Base-by-base conservation (phyloP, 805 yeast species). In the Hanseniaspora singularis region DNA sequence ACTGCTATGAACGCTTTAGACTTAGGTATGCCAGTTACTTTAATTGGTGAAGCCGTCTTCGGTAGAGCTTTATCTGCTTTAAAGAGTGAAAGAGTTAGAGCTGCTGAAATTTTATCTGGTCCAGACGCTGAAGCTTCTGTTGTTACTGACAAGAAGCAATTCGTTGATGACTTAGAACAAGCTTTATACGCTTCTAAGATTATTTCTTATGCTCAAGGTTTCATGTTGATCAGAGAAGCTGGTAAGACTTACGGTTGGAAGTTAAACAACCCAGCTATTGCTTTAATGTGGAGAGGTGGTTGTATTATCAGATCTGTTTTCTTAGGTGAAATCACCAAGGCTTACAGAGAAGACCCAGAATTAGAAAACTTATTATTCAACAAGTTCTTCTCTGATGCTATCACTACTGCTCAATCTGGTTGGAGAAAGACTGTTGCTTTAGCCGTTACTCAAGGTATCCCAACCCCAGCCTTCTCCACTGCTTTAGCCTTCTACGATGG, bases 261-360 rank as follows among this genome's bases (percentile, higher is more conserved):
- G 69, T 76, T 89, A 66, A 92, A 89, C 81, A 83, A 85, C 79
- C 95, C 97, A 59, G 92, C 95, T 51, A 92, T 92, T 61, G 97
- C 97, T 58, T 77, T 92, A 62, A 89, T 89, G 97, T 89, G 98
- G 98, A 81, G 98, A 78, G 98, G 98, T 74, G 98, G 98, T 61
- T 89, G 98, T 77, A 89, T 89, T 69, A 89, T 89, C 72, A 85
- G 97, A 77, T 89, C 98, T 50, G 96, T 89, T 55, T 89, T 89
- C 83, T 75, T 89, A 64, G 96, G 80, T 64, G 96, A 89, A 70
- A 89, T 89, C 71, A 89, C 98, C 57, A 68, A 85, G 65, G 98
- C 98, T 57, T 89, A 81, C 82, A 84, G 92, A 71, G 78, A 81
- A 67, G 73, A 81, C 73, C 94, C 95, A 67, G 81, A 87, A 56